Base-by-base conservation (phyloP, 2,329 filamentous ascomycete genomes). In the Torrubiellomyces zombiae region DNA sequence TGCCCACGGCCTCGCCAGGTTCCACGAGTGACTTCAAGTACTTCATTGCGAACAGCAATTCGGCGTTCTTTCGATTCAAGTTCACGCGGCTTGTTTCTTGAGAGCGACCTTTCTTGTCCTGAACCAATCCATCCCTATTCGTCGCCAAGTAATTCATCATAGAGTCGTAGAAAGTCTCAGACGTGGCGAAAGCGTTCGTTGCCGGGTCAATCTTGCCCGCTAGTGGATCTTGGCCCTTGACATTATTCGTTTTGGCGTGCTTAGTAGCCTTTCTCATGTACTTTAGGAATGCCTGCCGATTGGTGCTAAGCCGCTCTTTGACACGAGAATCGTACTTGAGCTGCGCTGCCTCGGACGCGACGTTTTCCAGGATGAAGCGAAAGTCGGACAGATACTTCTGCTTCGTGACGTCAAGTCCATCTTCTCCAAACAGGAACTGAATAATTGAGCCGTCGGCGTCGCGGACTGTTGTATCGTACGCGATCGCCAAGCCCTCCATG, bases 361-460 rank as follows among this genome's bases (percentile, higher is more conserved):
- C 69, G 46, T 98, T 98, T 44, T 81, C 67, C 3, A 89, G 71
- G 16, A 92, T 61, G 55, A 98, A 98, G 36, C 76, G 75, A 50
- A 94, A 95, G 44, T 95, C 75, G 19, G 65, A 73, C 14, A 98
- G 61, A 47, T 94, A 91, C 43, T 82, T 89, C 39, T 92, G 81
- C 51, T 94, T 95, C 3, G 81, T 81, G 25, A 92, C 78, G 47
- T 98, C 89, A 12, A 95, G 63, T 17, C 86, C 89, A 43, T 98
- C 89, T 49, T 98, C 89, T 31, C 89, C 89, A 44, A 95, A 98
- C 16, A 98, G 52, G 51, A 98, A 95, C 45, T 98, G 89, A 3
- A 98, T 67, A 42, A 98, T 67, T 3, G 78, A 81, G 14, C 91
- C 91, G 47, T 98, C 91, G 1, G 86, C 75, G 41, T 98, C 86